These are phyloP conservation scores for Aspergillus baeticus DNA, from an alignment of 495 filamentous ascomycete species.

Conservation along the genomic window DNA sequence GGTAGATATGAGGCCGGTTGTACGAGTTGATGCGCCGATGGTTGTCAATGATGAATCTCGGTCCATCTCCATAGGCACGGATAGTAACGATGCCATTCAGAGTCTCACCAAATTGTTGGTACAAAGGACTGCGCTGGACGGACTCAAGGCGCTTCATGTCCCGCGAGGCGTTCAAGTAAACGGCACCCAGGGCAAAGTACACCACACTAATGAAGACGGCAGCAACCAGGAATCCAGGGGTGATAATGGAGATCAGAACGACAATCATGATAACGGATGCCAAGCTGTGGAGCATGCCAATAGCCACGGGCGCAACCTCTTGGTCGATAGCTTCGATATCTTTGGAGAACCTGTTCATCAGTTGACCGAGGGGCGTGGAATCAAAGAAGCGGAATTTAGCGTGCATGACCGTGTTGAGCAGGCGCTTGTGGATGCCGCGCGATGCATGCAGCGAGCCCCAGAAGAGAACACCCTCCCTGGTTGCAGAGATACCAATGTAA, in stretches of 20 bases:
- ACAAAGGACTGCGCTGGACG: slow-evolving; percentile 89
- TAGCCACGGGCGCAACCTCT: slow-evolving; percentile 88
- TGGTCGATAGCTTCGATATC: slow-evolving; percentile 95
- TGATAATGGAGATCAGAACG: slow-evolving; percentile 86
- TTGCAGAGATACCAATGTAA: slow-evolving; percentile 72
- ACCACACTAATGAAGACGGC: slow-evolving; percentile 80
- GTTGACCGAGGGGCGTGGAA: slow-evolving; percentile 89
- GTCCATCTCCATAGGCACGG: slow-evolving; percentile 91
- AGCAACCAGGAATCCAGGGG: slow-evolving; percentile 87
- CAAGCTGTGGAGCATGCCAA: slow-evolving; percentile 66
- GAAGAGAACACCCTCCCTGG: slow-evolving; percentile 84
- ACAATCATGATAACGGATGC: slow-evolving; percentile 85
- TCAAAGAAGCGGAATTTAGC: slow-evolving; percentile 98
- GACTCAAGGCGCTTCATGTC: slow-evolving; percentile 96
- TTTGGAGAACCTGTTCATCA: slow-evolving; percentile 99
- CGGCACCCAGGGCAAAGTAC: slow-evolving; percentile 78
- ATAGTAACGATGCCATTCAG: slow-evolving; percentile 96
- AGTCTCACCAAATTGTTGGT: slow-evolving; percentile 98
- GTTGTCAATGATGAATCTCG: slow-evolving; percentile 93
- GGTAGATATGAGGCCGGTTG: slow-evolving; percentile 88
- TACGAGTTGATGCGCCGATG: slow-evolving; percentile 85
- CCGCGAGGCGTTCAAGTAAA: slow-evolving; percentile 88
- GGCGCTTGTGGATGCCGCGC: slow-evolving; percentile 73
- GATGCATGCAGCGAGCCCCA: slow-evolving; percentile 89
- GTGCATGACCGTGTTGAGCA: slow-evolving; percentile 77